phyloP scores from a whole-genome alignment of 2,329 filamentous ascomycete genomes.

The Tolypocladium paradoxum region DNA sequence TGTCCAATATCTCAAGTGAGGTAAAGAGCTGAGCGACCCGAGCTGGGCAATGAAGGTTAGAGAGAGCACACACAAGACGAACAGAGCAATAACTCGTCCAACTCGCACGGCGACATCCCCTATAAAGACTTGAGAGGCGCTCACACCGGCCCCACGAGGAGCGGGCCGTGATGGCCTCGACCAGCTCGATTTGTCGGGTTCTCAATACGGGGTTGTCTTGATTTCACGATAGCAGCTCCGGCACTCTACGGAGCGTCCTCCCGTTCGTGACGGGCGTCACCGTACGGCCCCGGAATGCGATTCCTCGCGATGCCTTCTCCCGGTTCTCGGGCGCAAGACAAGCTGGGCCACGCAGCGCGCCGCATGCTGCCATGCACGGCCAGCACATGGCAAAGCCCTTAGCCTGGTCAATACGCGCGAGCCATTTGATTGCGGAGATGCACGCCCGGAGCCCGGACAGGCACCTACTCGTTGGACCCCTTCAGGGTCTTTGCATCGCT shows the following conservation, averaged over 20 bases:
- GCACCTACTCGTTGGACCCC: not conserved
- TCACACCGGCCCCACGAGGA: not conserved
- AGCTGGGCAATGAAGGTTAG: not conserved
- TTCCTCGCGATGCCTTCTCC: not conserved
- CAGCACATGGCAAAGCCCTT: not conserved
- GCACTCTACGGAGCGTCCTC: not conserved
- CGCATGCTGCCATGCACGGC: not conserved
- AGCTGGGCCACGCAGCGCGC: not conserved
- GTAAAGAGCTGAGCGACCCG: not conserved
- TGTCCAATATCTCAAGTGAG: not conserved
- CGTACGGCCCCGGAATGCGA: slow-evolving; percentile 4
- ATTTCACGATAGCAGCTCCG: slow-evolving; percentile 2
- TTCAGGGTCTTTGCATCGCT: not conserved
- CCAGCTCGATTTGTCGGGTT: not conserved
- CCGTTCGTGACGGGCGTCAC: not conserved
- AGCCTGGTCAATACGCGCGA: too few relatives aligned
- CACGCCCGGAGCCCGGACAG: not conserved
- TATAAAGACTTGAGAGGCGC: not conserved
- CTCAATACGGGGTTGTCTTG: not conserved
- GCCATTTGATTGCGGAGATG: not conserved
- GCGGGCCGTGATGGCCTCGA: not conserved
- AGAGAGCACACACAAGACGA: not conserved
- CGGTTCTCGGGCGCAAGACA: not conserved
- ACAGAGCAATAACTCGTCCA: not conserved
- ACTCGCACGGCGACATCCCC: not conserved